Evolutionary conservation across 2,329 filamentous ascomycete species (phyloP).

Genomic region (Fusarium tupiense): DNA sequence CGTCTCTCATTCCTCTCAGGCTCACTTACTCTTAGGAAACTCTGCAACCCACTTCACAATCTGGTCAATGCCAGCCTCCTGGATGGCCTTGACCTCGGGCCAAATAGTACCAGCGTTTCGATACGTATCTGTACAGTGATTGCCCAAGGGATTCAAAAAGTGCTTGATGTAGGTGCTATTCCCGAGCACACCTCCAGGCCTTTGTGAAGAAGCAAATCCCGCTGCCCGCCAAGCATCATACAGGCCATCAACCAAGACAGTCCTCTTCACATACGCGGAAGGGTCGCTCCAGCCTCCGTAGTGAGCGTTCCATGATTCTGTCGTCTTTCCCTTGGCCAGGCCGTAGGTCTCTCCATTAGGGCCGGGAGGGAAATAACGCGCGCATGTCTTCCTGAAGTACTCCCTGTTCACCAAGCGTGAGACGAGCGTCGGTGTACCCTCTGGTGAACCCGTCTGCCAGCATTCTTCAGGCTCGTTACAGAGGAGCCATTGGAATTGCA

Average conservation of each 20-base stretch:
- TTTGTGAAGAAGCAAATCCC: background rate
- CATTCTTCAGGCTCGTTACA: constrained; percentile 3
- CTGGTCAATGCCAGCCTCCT: constrained; percentile 1
- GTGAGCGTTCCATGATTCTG: background rate
- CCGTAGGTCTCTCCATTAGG: background rate
- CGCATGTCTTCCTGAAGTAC: constrained; percentile 1
- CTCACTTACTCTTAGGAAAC: background rate
- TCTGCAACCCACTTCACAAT: background rate
- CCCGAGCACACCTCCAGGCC: background rate
- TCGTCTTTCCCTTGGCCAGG: background rate
- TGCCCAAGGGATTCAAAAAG: background rate
- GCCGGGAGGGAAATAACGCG: background rate
- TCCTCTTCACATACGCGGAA: background rate
- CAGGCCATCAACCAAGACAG: background rate
- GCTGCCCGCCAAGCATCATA: constrained; percentile 1
- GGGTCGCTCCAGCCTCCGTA: constrained; percentile 13
- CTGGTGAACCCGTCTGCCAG: constrained; percentile 4
- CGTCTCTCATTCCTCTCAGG: background rate
- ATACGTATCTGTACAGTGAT: background rate
- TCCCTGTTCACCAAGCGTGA: constrained; percentile 2
- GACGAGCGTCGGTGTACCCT: background rate
- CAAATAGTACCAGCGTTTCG: background rate
- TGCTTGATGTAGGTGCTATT: constrained; percentile 6
- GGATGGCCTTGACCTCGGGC: constrained; percentile 2
- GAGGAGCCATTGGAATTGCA: background rate